These are phyloP conservation scores for Lasiodiplodia hormozganensis DNA, from an alignment of 2,329 filamentous ascomycete genomes.

Conservation along the genomic window DNA sequence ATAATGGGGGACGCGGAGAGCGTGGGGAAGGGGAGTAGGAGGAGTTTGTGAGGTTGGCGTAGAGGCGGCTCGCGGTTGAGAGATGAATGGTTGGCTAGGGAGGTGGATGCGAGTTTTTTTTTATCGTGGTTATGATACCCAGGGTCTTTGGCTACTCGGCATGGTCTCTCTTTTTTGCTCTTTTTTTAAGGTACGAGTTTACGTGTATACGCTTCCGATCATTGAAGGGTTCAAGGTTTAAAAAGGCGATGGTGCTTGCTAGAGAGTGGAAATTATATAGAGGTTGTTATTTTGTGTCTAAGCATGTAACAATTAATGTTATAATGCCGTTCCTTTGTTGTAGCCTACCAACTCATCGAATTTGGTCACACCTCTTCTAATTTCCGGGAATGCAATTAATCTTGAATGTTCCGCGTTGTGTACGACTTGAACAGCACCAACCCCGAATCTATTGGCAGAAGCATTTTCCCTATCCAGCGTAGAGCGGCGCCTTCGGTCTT, in stretches of 20 bases:
- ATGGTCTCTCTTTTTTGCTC: background rate
- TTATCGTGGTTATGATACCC: constrained; percentile 3
- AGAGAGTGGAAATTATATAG: background rate
- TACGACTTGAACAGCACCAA: too few relatives aligned
- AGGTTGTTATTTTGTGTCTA: too few relatives aligned
- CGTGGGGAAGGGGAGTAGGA: background rate
- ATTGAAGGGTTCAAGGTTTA: background rate
- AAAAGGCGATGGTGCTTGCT: background rate
- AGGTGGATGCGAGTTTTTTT: background rate
- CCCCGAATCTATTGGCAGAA: too few relatives aligned
- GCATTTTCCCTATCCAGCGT: too few relatives aligned
- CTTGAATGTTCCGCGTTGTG: too few relatives aligned
- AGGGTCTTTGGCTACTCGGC: background rate
- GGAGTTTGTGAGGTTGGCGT: background rate
- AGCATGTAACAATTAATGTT: too few relatives aligned
- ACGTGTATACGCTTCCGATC: background rate
- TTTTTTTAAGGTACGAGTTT: background rate
- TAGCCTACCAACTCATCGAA: too few relatives aligned
- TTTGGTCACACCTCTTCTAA: too few relatives aligned
- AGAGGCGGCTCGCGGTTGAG: background rate
- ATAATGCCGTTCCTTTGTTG: too few relatives aligned
- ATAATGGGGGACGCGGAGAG: background rate
- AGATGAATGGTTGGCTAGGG: background rate
- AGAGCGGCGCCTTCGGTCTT: too few relatives aligned
- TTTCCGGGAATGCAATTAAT: too few relatives aligned